Percentiles rank a stretch among this genome's conserved stretches.
phyloP scores from a whole-genome alignment of 2,329 filamentous ascomycete genomes.

The Sarocladium brachiariae region DNA sequence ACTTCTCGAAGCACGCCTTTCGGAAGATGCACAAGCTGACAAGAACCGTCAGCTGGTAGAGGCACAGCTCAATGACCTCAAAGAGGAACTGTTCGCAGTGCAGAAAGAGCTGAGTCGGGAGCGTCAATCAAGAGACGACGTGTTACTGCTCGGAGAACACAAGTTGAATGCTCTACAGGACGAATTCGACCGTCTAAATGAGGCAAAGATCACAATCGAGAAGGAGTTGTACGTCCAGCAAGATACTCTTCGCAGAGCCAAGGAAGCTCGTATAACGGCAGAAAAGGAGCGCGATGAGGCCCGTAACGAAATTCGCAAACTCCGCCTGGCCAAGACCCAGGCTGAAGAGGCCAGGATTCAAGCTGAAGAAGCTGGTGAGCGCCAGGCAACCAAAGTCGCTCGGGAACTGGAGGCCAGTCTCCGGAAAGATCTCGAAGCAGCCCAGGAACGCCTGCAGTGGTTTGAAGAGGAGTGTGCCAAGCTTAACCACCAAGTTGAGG shows the following conservation, averaged over 20 bases:
- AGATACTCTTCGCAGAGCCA: constrained; percentile 79
- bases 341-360: constrained; percentile 80
- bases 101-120: constrained; percentile 88
- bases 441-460: constrained; percentile 67
- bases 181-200: constrained; percentile 80
- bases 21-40: constrained; percentile 78
- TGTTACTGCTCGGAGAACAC: constrained; percentile 83
- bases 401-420: constrained; percentile 74
- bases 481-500: constrained; percentile 73
- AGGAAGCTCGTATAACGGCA: constrained; percentile 69
- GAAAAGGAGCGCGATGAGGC: constrained; percentile 88
- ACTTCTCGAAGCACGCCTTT: constrained; percentile 79
- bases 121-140: constrained; percentile 88
- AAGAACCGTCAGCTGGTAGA: constrained; percentile 79
- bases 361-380: constrained; percentile 74
- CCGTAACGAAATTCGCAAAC: constrained; percentile 72
- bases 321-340: constrained; percentile 76
- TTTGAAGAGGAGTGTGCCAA: constrained; percentile 73
- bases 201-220: constrained; percentile 94
- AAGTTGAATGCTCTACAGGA: constrained; percentile 76
- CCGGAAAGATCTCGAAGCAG: constrained; percentile 72
- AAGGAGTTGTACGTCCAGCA: constrained; percentile 97
- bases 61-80: constrained; percentile 79
- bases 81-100: constrained; percentile 73
- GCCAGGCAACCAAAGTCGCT: constrained; percentile 68